phyloP scores from a whole-genome alignment of 495 filamentous ascomycete species.

The Pseudomonodictys pantanalensis region DNA sequence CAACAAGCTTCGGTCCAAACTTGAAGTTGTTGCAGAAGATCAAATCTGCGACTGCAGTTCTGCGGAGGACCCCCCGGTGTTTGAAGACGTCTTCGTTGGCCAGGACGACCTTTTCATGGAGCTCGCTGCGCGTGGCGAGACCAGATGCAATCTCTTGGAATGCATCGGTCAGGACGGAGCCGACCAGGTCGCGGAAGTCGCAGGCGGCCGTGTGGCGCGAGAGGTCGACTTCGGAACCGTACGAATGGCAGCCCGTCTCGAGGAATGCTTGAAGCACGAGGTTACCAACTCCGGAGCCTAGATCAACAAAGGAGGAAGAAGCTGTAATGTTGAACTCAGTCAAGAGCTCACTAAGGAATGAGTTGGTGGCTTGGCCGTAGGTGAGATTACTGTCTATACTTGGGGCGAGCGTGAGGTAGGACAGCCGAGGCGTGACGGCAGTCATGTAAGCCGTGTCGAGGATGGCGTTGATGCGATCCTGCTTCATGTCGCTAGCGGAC shows the following conservation, averaged over 20 bases:
- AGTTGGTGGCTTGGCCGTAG: background rate
- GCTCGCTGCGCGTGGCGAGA: background rate
- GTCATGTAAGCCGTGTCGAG: too few species aligned
- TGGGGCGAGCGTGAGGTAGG: background rate
- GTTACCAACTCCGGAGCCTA: conserved; percentile 91
- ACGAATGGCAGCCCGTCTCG: conserved; percentile 81
- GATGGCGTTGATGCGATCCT: too few species aligned
- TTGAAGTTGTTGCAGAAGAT: conserved; percentile 2
- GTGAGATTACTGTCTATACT: background rate
- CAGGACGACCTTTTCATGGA: background rate
- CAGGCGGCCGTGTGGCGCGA: background rate
- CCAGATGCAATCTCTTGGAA: background rate
- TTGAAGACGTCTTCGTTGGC: background rate
- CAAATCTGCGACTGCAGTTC: background rate
- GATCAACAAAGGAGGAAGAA: conserved; percentile 81
- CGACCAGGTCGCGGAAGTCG: background rate
- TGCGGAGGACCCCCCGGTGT: background rate
- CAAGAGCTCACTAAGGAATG: background rate
- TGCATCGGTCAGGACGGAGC: background rate
- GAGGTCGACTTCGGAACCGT: conserved; percentile 50
- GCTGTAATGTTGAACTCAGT: conserved; percentile 52
- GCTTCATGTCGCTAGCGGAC: too few species aligned
- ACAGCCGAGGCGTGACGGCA: too few species aligned
- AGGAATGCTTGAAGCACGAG: conserved; percentile 90
- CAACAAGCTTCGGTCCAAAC: background rate